Conservation (phyloP, 805 yeast genomes). For the Sungouiozyma intestinalis region DNA sequence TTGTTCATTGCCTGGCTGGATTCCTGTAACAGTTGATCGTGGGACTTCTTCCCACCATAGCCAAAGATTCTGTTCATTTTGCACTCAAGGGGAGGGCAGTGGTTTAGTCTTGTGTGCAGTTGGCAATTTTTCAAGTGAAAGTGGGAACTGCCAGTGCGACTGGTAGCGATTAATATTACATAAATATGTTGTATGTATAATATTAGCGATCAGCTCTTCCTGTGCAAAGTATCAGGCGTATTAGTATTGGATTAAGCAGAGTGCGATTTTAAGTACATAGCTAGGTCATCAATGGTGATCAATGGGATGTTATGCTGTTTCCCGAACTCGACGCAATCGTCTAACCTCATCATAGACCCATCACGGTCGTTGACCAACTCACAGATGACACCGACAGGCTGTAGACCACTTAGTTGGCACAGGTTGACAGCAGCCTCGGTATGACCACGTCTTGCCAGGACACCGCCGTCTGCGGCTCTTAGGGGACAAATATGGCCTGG, state of each 20-base stretch:
- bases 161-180: too few species aligned
- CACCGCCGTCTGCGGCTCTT: slow-evolving; percentile 81
- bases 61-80: slow-evolving; percentile 30
- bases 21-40: slow-evolving; percentile 26
- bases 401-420: slow-evolving; percentile 62
- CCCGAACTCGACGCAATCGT: slow-evolving; percentile 71
- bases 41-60: slow-evolving; percentile 23
- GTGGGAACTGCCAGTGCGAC: too few species aligned
- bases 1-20: slow-evolving; percentile 26
- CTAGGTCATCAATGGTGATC: slow-evolving; percentile 69
- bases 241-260: not conserved
- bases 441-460: slow-evolving; percentile 78
- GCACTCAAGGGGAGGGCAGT: not conserved
- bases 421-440: slow-evolving; percentile 95
- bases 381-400: slow-evolving; percentile 86
- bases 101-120: not conserved
- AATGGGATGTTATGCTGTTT: slow-evolving; percentile 51
- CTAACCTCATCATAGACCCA: slow-evolving; percentile 90
- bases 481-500: slow-evolving; percentile 95
- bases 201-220: too few species aligned
- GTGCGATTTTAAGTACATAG: slow-evolving; percentile 29
- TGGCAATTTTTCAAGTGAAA: too few species aligned
- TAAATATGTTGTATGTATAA: too few species aligned
- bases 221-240: too few species aligned
- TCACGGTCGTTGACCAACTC: slow-evolving; percentile 89